Evolutionary conservation across 305 asterid genomes (phyloP).

Genomic region (Withania somnifera): DNA sequence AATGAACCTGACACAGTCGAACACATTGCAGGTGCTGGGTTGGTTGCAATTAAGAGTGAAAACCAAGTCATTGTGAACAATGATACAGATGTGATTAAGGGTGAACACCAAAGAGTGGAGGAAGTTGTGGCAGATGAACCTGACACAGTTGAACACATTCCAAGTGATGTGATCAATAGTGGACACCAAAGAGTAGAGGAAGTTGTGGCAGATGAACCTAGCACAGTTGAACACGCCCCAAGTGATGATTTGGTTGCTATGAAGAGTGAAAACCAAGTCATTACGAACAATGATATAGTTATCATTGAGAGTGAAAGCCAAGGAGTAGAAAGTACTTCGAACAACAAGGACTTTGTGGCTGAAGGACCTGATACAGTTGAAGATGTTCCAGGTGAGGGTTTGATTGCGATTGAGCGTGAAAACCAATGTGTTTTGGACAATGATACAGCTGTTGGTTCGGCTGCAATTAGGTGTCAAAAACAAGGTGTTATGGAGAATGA

Average conservation of each 20-base stretch:
- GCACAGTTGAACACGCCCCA: constrained; percentile 14
- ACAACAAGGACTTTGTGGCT: constrained; percentile 9
- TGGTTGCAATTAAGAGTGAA: not conserved
- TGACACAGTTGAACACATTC: constrained; percentile 12
- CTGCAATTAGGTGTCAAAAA: not conserved
- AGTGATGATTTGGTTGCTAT: constrained; percentile 6
- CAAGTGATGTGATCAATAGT: not conserved
- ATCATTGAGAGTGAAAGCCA: not conserved
- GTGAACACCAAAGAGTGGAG: not conserved
- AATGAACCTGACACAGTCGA: constrained; percentile 3
- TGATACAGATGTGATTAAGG: not conserved
- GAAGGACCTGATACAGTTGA: constrained; percentile 12
- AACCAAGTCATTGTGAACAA: not conserved
- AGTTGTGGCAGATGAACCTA: constrained; percentile 1
- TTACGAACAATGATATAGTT: not conserved
- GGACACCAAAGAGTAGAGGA: not conserved
- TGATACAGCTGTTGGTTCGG: not conserved
- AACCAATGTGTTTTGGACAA: not conserved
- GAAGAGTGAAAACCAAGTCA: not conserved
- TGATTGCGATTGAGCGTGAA: not conserved
- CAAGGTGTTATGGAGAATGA: constrained; percentile 13
- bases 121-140: constrained; percentile 3
- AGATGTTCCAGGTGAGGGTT: not conserved
- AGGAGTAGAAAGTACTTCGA: not conserved
- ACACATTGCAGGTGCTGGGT: constrained; percentile 16